phyloP scores from a whole-genome alignment of 2,329 filamentous ascomycete genomes.

The Colletotrichum sp. region DNA sequence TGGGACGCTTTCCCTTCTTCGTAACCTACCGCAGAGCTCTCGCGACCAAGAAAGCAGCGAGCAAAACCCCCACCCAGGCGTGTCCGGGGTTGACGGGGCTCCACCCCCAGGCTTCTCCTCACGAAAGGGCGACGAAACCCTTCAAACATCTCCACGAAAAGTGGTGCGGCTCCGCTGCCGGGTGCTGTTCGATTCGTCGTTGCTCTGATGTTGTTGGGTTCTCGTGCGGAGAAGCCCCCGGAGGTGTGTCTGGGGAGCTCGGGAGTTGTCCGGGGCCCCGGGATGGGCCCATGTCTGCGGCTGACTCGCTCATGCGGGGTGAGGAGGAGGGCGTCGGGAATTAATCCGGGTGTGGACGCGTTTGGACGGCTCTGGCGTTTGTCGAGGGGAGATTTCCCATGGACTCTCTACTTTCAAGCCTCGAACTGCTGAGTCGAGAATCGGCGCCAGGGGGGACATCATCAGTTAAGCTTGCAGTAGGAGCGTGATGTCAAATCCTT shows the following conservation, averaged over 20 bases:
- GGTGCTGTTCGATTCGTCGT: background rate
- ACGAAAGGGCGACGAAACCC: background rate
- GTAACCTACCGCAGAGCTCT: background rate
- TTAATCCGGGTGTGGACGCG: background rate
- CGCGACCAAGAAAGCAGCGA: background rate
- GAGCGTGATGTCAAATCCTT: background rate
- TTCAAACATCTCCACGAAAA: background rate
- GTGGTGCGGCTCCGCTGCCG: slow-evolving; percentile 1
- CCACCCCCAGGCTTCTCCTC: background rate
- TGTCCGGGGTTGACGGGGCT: background rate
- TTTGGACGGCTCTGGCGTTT: background rate
- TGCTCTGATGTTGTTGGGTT: background rate
- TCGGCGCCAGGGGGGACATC: background rate
- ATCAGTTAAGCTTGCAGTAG: background rate
- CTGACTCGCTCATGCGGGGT: slow-evolving; percentile 10
- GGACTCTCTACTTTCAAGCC: background rate
- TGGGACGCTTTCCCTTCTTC: background rate
- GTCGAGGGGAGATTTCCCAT: background rate
- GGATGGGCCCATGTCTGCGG: background rate
- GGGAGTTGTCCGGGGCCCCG: slow-evolving; percentile 15
- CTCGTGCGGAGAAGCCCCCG: background rate
- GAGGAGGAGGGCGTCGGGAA: background rate
- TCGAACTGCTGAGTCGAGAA: background rate
- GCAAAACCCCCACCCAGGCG: background rate
- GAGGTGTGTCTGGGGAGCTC: background rate